Conservation (phyloP, 1,284 basidiomycete genomes). For the Leccinum fallax region DNA sequence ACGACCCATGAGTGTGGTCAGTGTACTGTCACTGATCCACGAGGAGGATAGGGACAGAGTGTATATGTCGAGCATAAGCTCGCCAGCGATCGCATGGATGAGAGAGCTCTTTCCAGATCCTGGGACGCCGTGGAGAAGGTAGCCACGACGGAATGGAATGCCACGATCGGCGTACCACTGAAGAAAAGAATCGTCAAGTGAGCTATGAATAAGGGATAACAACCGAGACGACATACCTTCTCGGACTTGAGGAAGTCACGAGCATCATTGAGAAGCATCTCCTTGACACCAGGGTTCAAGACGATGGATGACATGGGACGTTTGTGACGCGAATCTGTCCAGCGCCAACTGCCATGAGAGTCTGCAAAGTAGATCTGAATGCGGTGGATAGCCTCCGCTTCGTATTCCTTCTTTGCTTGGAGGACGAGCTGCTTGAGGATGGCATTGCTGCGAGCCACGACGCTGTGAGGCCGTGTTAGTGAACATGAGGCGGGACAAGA, state of each 20-base stretch:
- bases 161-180: slow-evolving; percentile 70
- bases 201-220: not conserved
- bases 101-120: slow-evolving; percentile 82
- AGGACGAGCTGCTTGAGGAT: slow-evolving; percentile 83
- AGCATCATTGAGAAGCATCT: slow-evolving; percentile 79
- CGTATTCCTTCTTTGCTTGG: slow-evolving; percentile 85
- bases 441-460: slow-evolving; percentile 76
- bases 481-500: slow-evolving; percentile 13
- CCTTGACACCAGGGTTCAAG: slow-evolving; percentile 80
- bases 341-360: slow-evolving; percentile 82
- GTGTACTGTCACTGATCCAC: slow-evolving; percentile 76
- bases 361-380: slow-evolving; percentile 86
- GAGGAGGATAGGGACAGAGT: slow-evolving; percentile 74
- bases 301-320: slow-evolving; percentile 80
- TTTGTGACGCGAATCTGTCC: slow-evolving; percentile 82
- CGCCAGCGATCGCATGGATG: slow-evolving; percentile 83
- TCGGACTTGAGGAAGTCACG: slow-evolving; percentile 79
- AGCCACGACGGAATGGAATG: slow-evolving; percentile 84
- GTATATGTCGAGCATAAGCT: slow-evolving; percentile 80
- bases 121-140: slow-evolving; percentile 79
- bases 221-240: slow-evolving; percentile 50
- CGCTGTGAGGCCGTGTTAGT: slow-evolving; percentile 39
- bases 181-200: not conserved
- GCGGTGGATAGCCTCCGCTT: slow-evolving; percentile 78
- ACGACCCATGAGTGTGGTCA: slow-evolving; percentile 78